Evolutionary conservation across 2,329 filamentous ascomycete genomes (phyloP).

Genomic region (Penicillium janthinellum): DNA sequence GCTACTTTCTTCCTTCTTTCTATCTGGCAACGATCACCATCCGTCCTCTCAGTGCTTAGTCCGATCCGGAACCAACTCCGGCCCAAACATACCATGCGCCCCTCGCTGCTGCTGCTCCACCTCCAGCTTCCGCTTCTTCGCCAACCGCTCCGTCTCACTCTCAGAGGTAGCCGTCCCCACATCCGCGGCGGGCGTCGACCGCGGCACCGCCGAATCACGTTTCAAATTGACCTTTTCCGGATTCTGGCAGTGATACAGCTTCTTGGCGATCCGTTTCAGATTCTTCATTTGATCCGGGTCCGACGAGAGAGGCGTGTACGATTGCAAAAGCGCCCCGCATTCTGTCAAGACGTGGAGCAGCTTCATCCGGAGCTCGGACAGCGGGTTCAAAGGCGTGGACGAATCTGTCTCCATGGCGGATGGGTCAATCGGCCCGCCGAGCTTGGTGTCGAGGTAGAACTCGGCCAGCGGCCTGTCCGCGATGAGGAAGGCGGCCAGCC

Average conservation of each 20-base stretch:
- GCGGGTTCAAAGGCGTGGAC: slow-evolving; percentile 21
- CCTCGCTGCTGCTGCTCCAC: slow-evolving; percentile 26
- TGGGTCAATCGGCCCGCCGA: slow-evolving; percentile 31
- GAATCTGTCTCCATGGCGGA: slow-evolving; percentile 9
- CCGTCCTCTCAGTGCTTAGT: slow-evolving; percentile 26
- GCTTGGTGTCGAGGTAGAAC: slow-evolving; percentile 49
- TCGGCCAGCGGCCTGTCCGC: slow-evolving; percentile 61
- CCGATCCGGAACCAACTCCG: slow-evolving; percentile 39
- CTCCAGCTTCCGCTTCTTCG: slow-evolving; percentile 46
- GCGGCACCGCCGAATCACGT: slow-evolving; percentile 38
- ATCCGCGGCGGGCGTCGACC: slow-evolving; percentile 20
- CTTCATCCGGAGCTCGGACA: slow-evolving; percentile 40
- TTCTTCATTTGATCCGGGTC: slow-evolving; percentile 46
- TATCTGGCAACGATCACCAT: background rate
- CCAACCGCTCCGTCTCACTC: slow-evolving; percentile 39
- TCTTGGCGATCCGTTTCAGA: slow-evolving; percentile 51
- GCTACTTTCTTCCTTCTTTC: background rate
- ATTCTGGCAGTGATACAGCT: slow-evolving; percentile 52
- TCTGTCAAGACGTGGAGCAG: slow-evolving; percentile 40
- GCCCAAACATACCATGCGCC: slow-evolving; percentile 39
- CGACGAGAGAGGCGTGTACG: slow-evolving; percentile 41
- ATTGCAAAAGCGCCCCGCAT: slow-evolving; percentile 44
- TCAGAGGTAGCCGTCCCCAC: slow-evolving; percentile 34
- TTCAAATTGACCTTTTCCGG: slow-evolving; percentile 52
- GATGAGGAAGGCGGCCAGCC: slow-evolving; percentile 76